Base-by-base conservation (phyloP, 2,329 filamentous ascomycete species). In the Arthrobotrys sinensis region DNA sequence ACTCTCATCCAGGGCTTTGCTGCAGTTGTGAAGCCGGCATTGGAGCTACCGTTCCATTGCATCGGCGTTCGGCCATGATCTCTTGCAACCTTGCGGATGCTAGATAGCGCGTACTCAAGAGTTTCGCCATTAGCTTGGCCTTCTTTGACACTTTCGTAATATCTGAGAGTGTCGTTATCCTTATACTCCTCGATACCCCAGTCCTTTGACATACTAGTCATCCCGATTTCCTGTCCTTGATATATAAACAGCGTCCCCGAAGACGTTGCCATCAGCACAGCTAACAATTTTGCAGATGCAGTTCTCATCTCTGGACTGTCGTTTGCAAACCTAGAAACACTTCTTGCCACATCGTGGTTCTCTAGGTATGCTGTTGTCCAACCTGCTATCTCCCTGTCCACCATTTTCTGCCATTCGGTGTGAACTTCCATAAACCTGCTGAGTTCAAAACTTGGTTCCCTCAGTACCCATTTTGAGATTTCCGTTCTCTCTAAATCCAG, bases 1-100 rank as follows among this genome's bases (percentile, higher is more conserved):
- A 90, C 88, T 12, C 88, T 14, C 88, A 93, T 93, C 92, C 92
- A 94, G 1, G 91, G 90, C 67, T 85, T 86, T 84, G 84, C 84
- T 0, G 84, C 84, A 1, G 85, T 85, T 0, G 90, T 90, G 84
- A 93, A 94, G 10, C 92, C 91, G 0, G 86, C 90, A 76, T 93
- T 87, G 0, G 85, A 81, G 0, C 84, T 85, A n/a, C 83, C 82
- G 79, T 89, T 86, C 91, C 91, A 93, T 82, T 92, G 91, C 83
- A 94, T 90, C 0, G 91, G 91, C 0, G 90, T 90, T 50, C 91
- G 87, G 8, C 89, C 89, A 83, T 94, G 91, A 83, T 94, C 92
- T 80, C 84, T 82, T 5, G 79, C 80, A 4, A 81, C 79, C 63
- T 82, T 82, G 14, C 16, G n/a, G 21, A 67, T 67, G 28, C 64